Evolutionary conservation across 148 eudicot species (phyloP), one percentile per base, ranked within the genome.

Genomic region (Rhododendron griersonianum): DNA sequence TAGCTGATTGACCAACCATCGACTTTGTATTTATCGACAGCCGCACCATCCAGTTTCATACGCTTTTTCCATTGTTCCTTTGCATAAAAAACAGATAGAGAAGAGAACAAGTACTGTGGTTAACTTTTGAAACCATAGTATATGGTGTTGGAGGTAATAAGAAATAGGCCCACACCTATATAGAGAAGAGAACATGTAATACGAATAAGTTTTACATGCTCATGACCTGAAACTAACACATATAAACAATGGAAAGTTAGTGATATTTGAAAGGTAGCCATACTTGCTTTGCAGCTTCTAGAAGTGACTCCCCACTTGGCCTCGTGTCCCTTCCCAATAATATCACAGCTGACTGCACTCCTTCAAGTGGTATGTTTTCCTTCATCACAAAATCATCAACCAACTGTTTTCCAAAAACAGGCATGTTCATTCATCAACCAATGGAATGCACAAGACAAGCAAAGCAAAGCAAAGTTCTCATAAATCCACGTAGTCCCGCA

Each of bases 321-420:
- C 98, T 93, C 4, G 99, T 95, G 89, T 97, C 99, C 91, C 99
- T 94, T 87, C 96, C 99, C 87, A 97, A 86, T 41, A 97, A 87
- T 44, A 97, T 84, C 89, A 91, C 95, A 18, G 93, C 94, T 19
- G 84, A 77, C 61, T 37, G 73, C 51, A 82, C 87, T 87, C 89
- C 92, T 77, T 90, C 93, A 87, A 94, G 88, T 30, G 85, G 85
- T 85, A 97, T 94, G 63, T 85, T 83, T 90, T 95, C 98, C 93
- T 95, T 93, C 83, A 89, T 91, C 84, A 90, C 91, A 89, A 97
- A 95, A 44, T 93, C 95, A 85, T 90, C 92, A 74, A 97, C 89
- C 86, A 95, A 85, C 99, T 97, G 95, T 87, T 88, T 33, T 19
- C 55, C 59, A 65, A 37, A 5, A 30, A 15, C 78, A 75, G 33